These are phyloP conservation scores for Penicillium sp. DNA, from an alignment of 2,329 filamentous ascomycete species.

Conservation along the genomic window DNA sequence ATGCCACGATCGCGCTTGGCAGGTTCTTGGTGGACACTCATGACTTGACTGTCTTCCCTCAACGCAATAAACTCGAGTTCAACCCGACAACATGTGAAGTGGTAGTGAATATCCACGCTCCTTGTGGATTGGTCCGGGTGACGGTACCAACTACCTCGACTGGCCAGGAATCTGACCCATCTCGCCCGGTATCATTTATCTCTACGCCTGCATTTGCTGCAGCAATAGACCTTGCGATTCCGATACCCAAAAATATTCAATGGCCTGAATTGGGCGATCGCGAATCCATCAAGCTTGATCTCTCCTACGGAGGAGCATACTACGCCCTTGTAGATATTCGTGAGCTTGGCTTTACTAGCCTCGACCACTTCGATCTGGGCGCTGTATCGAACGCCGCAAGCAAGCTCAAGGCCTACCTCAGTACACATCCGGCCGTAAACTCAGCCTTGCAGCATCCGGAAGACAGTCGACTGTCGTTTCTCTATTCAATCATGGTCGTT, in stretches of 20 bases:
- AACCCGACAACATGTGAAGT: slow-evolving; percentile 33
- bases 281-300: slow-evolving; percentile 36
- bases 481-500: slow-evolving; percentile 26
- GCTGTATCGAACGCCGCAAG: slow-evolving; percentile 39
- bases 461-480: slow-evolving; percentile 19
- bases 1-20: slow-evolving; percentile 56
- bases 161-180: slow-evolving; percentile 41
- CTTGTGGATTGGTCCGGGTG: slow-evolving; percentile 50
- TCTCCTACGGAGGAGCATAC: slow-evolving; percentile 53
- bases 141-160: slow-evolving; percentile 44
- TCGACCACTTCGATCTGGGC: slow-evolving; percentile 35
- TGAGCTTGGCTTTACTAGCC: slow-evolving; percentile 46
- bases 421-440: slow-evolving; percentile 12
- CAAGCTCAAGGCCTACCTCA: slow-evolving; percentile 39
- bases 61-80: slow-evolving; percentile 36
- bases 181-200: slow-evolving; percentile 46
- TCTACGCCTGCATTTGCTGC: slow-evolving; percentile 50
- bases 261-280: slow-evolving; percentile 46
- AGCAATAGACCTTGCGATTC: slow-evolving; percentile 36
- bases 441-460: slow-evolving; percentile 8
- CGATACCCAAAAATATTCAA: slow-evolving; percentile 32
- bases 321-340: slow-evolving; percentile 45
- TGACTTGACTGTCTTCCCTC: slow-evolving; percentile 46
- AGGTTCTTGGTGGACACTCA: slow-evolving; percentile 49
- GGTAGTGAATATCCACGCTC: slow-evolving; percentile 48